phyloP scores from a whole-genome alignment of 805 yeast species.

The Hemisphaericaspora nanyangensis region DNA sequence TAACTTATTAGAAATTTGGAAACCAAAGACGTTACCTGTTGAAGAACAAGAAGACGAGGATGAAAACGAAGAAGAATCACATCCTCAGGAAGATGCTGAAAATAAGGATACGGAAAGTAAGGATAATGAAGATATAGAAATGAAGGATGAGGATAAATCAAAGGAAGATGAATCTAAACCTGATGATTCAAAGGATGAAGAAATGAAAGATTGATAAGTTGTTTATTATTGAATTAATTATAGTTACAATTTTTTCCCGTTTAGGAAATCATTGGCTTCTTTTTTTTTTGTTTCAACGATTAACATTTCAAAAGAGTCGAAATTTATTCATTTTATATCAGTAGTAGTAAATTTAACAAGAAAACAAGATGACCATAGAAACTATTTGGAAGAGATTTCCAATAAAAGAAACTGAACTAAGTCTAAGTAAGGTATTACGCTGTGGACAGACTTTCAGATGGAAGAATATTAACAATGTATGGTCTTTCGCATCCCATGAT shows the following conservation, averaged over 20 bases:
- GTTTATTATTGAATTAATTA: background rate
- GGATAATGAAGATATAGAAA: conserved; percentile 4
- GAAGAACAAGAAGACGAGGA: conserved; percentile 33
- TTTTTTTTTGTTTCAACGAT: no score
- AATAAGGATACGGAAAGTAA: background rate
- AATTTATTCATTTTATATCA: no score
- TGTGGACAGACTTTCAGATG: conserved; percentile 88
- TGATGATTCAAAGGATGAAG: conserved; percentile 11
- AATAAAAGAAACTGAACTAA: conserved; percentile 41
- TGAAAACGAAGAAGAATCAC: conserved; percentile 15
- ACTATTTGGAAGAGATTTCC: conserved; percentile 21
- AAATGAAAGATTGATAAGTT: conserved; percentile 8
- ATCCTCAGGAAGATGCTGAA: conserved; percentile 4
- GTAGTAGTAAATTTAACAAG: no score
- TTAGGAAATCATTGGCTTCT: background rate
- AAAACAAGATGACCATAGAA: conserved; percentile 18
- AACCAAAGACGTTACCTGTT: conserved; percentile 48
- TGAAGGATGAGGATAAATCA: background rate
- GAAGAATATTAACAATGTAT: conserved; percentile 59
- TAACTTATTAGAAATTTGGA: conserved; percentile 73
- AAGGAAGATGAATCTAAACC: background rate
- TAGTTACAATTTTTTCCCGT: background rate
- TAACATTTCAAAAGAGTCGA: no score
- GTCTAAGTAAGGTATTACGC: conserved; percentile 61
- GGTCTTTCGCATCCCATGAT: conserved; percentile 62